Evolutionary conservation across 345 rosid species (phyloP).

Genomic region (Syzygium grande): DNA sequence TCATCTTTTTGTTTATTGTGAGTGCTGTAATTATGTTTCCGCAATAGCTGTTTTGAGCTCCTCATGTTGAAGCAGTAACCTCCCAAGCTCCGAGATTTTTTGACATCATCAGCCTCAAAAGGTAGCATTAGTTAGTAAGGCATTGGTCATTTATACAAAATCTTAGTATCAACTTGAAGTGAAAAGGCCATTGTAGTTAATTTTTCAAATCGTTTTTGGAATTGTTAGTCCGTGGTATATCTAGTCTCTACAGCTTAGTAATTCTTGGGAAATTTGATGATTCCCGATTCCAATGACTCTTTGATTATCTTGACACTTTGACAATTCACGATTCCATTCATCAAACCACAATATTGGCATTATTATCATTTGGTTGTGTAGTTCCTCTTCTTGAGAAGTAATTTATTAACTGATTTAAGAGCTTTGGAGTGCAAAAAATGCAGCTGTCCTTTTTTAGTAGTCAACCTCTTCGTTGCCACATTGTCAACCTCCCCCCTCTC

Average conservation of each 20-base stretch:
- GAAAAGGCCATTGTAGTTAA: background rate
- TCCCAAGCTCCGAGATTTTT: background rate
- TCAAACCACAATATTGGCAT: background rate
- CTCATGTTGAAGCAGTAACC: background rate
- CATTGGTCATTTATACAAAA: background rate
- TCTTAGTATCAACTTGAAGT: background rate
- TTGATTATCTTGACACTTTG: background rate
- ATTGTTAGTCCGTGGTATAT: background rate
- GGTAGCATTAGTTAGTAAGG: background rate
- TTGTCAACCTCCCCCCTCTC: background rate
- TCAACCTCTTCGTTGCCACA: background rate
- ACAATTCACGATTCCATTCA: background rate
- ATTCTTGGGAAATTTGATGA: background rate
- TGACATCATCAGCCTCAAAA: background rate
- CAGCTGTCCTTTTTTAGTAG: background rate
- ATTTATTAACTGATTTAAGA: background rate
- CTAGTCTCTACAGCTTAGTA: background rate
- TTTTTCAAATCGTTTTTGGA: background rate
- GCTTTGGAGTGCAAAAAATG: background rate
- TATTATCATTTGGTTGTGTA: background rate
- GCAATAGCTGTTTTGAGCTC: background rate
- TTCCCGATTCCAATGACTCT: background rate
- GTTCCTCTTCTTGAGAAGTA: background rate
- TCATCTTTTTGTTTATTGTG: background rate
- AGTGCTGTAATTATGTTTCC: background rate